These are phyloP conservation scores for Claviceps paspali DNA, from an alignment of 2,329 filamentous ascomycete genomes.

Conservation along the genomic window DNA sequence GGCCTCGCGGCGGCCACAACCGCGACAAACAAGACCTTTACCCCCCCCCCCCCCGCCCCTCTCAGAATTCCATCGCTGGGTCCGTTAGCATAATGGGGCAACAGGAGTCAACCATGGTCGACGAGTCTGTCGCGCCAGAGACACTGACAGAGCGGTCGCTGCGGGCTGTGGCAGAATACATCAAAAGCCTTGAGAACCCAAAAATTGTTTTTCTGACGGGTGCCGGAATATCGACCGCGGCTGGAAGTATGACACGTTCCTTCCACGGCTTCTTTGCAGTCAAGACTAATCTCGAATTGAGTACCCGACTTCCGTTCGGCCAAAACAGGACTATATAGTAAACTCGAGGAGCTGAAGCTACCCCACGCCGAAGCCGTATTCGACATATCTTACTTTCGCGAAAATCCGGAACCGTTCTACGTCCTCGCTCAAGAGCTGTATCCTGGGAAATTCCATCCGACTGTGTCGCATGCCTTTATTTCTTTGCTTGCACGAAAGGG, in stretches of 20 bases:
- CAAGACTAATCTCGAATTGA: conserved; percentile 4
- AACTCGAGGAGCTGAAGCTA: conserved; percentile 71
- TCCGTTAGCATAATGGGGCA: conserved; percentile 62
- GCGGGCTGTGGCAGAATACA: conserved; percentile 62
- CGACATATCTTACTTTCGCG: conserved; percentile 75
- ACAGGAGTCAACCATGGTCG: conserved; percentile 52
- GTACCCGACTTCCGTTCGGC: conserved; percentile 94
- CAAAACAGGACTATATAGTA: conserved; percentile 84
- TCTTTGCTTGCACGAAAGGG: conserved; percentile 65
- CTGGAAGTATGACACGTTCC: conserved; percentile 34
- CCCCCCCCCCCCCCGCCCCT: neutral
- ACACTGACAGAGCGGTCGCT: conserved; percentile 56
- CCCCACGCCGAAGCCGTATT: conserved; percentile 89
- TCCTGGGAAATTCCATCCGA: conserved; percentile 77
- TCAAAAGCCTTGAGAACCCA: conserved; percentile 51
- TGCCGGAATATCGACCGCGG: conserved; percentile 70
- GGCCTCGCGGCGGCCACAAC: too few relatives aligned
- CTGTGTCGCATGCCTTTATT: conserved; percentile 81
- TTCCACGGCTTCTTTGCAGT: neutral
- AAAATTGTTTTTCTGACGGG: conserved; percentile 81
- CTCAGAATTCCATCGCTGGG: conserved; percentile 17
- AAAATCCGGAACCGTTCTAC: conserved; percentile 82
- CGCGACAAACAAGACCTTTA: conserved; percentile 17
- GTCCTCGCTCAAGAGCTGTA: conserved; percentile 82
- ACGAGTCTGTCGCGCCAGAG: conserved; percentile 46